Conservation (phyloP, 2,329 filamentous ascomycete species). For the Fusarium acutatum region DNA sequence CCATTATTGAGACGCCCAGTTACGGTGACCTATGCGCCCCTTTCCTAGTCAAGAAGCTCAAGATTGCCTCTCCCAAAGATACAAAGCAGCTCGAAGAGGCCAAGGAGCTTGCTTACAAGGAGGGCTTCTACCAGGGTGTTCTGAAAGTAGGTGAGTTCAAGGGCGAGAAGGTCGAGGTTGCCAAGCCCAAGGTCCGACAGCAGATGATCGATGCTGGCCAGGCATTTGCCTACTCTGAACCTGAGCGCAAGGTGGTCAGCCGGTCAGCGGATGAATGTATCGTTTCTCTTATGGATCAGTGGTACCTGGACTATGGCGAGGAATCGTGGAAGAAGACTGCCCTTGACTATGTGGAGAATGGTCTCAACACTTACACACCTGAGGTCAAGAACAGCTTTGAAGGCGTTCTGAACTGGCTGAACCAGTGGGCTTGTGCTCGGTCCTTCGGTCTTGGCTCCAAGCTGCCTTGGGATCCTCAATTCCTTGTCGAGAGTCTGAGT, state of each 20-base stretch:
- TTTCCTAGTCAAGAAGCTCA: constrained; percentile 86
- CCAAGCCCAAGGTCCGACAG: constrained; percentile 84
- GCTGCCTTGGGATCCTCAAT: constrained; percentile 90
- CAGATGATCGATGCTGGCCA: constrained; percentile 78
- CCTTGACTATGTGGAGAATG: constrained; percentile 74
- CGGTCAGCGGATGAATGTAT: constrained; percentile 93
- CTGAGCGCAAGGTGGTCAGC: constrained; percentile 87
- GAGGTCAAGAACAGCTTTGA: constrained; percentile 85
- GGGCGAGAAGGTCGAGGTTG: constrained; percentile 85
- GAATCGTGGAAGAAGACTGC: constrained; percentile 84
- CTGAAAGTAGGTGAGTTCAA: constrained; percentile 90
- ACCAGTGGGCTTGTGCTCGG: constrained; percentile 93
- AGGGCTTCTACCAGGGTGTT: constrained; percentile 94
- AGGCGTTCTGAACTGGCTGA: constrained; percentile 89
- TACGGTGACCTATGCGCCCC: constrained; percentile 88
- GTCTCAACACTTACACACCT: constrained; percentile 80
- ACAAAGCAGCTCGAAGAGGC: constrained; percentile 87
- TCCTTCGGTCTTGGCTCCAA: constrained; percentile 93
- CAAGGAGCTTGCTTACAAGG: constrained; percentile 96
- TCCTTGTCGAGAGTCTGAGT: constrained; percentile 90
- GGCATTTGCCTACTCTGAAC: constrained; percentile 93
- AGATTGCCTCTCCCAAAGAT: constrained; percentile 97
- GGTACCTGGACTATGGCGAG: constrained; percentile 97
- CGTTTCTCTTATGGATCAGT: constrained; percentile 92
- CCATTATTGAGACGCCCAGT: constrained; percentile 87